phyloP scores from a whole-genome alignment of 2,329 filamentous ascomycete genomes.

The Sporothrix brasiliensis region DNA sequence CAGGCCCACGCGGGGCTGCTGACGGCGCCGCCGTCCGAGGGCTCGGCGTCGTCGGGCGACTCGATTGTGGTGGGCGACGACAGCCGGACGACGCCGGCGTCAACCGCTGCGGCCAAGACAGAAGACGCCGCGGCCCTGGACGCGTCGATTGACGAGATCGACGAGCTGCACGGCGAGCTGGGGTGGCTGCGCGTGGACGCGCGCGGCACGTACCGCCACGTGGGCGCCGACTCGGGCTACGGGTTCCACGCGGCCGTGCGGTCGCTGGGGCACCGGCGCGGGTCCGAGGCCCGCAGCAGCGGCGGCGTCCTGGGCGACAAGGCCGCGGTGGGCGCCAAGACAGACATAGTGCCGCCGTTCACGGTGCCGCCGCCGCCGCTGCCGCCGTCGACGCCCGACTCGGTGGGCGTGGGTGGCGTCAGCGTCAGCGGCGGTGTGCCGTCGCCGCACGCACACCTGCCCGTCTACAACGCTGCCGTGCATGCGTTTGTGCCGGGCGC shows the following conservation, averaged over 20 bases:
- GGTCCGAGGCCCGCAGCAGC: constrained; percentile 9
- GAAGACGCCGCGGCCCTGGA: constrained; percentile 9
- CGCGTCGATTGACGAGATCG: constrained; percentile 37
- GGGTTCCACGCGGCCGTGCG: constrained; percentile 39
- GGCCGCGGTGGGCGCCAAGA: not conserved
- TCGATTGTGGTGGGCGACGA: constrained; percentile 29
- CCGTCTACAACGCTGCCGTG: not conserved
- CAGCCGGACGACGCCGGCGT: constrained; percentile 21
- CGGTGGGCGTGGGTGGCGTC: not conserved
- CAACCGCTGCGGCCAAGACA: not conserved
- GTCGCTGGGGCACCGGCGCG: constrained; percentile 35
- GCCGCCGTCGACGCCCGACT: constrained; percentile 35
- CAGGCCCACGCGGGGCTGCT: not conserved
- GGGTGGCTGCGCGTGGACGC: constrained; percentile 39
- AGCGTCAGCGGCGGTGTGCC: constrained; percentile 18
- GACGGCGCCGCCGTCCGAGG: constrained; percentile 17
- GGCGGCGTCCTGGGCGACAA: not conserved
- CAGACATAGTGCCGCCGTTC: constrained; percentile 35
- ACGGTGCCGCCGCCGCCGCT: constrained; percentile 34
- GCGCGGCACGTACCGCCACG: constrained; percentile 36
- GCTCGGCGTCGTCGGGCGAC: constrained; percentile 27
- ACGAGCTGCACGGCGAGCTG: constrained; percentile 37
- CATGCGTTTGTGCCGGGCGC: not conserved
- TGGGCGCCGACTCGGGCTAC: constrained; percentile 39
- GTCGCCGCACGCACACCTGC: not conserved